Base-by-base conservation (phyloP, 192 early-diverging fungal genomes). In the Lobosporangium transversale region DNA sequence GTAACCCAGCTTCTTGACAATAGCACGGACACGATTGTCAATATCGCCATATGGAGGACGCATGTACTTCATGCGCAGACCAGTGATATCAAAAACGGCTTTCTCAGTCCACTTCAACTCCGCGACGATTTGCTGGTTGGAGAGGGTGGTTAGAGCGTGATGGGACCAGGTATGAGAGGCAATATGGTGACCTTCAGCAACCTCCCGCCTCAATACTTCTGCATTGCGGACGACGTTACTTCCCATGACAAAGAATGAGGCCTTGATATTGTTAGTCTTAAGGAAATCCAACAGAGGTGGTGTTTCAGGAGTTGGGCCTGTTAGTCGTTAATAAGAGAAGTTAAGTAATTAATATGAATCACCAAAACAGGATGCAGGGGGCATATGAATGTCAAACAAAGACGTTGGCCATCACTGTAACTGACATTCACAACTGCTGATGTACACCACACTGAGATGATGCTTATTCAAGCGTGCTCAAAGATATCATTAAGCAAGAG, bases 21-120 rank as follows among this genome's bases (percentile, higher is more conserved):
- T 70, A 36, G 79, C 75, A 50, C 87, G 81, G 35, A 88, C 76
- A 62, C 87, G 85, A 50, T 88, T 81, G 53, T 88, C 87, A 12
- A 82, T 80, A 58, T 86, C 87, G 31, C 86, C 86, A 59, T 79
- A 87, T 21, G 86, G 86, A 31, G 85, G 86, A 44, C 86, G 82
- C 66, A 79, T 78, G 64, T 78, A 84, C 53, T 79, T 83, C 48
- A 85, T 70, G 18, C 66, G 78, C 8, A 84, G 33, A 36, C 85
- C 85, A 40, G 54, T 58, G 36, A 65, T 53, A 56, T 83, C 80
- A 12, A 82, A 66, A 36, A 86, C 83, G 11, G 64, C 82, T 20
- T 62, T 60, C 43, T 70, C 70, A 29, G 85, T 86, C 82, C 82
- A 86, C 57, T 86, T 83, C n/a, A 90, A 15, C 45, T 90, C 85